Conservation (phyloP, 2,329 filamentous ascomycete genomes). For the Cephalotrichum gorgonifer region DNA sequence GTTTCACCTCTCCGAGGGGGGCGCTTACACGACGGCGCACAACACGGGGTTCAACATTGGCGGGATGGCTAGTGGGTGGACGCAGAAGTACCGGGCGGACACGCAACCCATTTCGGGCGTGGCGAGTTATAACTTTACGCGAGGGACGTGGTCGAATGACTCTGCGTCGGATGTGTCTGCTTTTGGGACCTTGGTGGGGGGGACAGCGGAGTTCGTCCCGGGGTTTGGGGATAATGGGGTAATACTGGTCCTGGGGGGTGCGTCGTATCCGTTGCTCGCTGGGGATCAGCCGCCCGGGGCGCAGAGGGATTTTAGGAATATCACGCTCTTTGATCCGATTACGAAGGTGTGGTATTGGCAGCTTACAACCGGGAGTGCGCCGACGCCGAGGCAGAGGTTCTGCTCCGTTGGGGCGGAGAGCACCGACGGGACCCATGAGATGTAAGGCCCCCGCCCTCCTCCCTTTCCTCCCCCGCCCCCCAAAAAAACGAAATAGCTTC, state of each 20-base stretch:
- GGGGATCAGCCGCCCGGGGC: neutral
- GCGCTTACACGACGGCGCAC: constrained; percentile 3
- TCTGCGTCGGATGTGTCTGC: constrained; percentile 4
- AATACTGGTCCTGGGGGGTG: constrained; percentile 6
- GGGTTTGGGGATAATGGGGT: constrained; percentile 6
- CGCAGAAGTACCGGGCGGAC: neutral
- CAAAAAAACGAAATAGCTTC: too few relatives aligned
- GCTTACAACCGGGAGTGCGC: constrained; percentile 5
- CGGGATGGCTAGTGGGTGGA: constrained; percentile 5
- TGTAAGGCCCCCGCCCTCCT: constrained; percentile 2
- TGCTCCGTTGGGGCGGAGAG: constrained; percentile 6
- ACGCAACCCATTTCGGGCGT: constrained; percentile 2
- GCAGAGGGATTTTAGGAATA: constrained; percentile 8
- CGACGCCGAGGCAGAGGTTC: neutral
- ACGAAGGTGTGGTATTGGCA: constrained; percentile 7
- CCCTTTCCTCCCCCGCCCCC: neutral
- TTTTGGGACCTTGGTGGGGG: constrained; percentile 4
- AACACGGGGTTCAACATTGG: constrained; percentile 7
- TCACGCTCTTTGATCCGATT: constrained; percentile 9
- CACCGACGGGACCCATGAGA: constrained; percentile 8
- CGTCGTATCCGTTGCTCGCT: neutral
- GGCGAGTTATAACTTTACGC: constrained; percentile 7
- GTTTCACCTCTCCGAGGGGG: constrained; percentile 1
- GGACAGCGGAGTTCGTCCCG: constrained; percentile 4
- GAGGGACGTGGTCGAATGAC: constrained; percentile 7